phyloP scores from a whole-genome alignment of 2,329 filamentous ascomycete genomes.

The Penicillium concentricum region DNA sequence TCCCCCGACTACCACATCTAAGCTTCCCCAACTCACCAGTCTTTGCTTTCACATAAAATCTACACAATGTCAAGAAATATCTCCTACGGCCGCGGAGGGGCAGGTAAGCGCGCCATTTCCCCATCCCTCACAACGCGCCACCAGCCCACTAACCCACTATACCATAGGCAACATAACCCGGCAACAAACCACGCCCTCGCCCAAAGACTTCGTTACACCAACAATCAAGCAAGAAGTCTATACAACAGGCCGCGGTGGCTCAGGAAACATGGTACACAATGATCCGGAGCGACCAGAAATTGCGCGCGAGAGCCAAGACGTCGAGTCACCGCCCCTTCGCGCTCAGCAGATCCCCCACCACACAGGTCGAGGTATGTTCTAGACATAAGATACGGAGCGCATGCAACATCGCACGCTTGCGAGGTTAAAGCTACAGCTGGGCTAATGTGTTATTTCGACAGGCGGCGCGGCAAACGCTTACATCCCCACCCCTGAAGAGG shows the following conservation, averaged over 20 bases:
- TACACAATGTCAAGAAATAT: conserved; percentile 35
- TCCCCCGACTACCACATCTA: not conserved
- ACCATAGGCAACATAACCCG: conserved; percentile 62
- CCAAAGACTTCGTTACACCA: conserved; percentile 74
- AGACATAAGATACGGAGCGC: not conserved
- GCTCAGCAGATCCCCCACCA: conserved; percentile 41
- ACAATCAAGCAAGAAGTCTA: conserved; percentile 79
- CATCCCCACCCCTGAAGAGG: conserved; percentile 26
- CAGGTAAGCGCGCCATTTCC: conserved; percentile 48
- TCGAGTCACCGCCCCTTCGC: conserved; percentile 56
- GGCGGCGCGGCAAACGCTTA: conserved; percentile 41
- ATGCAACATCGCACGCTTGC: not conserved
- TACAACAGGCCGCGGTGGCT: conserved; percentile 85
- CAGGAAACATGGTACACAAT: conserved; percentile 81
- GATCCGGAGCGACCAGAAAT: conserved; percentile 64
- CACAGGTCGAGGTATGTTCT: conserved; percentile 43
- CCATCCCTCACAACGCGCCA: not conserved
- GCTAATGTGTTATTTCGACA: conserved; percentile 7
- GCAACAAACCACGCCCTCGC: conserved; percentile 50
- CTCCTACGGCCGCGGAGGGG: conserved; percentile 75
- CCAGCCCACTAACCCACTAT: not conserved
- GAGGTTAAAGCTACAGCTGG: not conserved
- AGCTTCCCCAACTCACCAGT: not conserved
- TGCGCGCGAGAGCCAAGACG: conserved; percentile 79
- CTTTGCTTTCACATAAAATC: not conserved